Evolutionary conservation across 2,329 filamentous ascomycete species (phyloP), one percentile per base, ranked within the genome.

Genomic region (Zymoseptoria brevis): DNA sequence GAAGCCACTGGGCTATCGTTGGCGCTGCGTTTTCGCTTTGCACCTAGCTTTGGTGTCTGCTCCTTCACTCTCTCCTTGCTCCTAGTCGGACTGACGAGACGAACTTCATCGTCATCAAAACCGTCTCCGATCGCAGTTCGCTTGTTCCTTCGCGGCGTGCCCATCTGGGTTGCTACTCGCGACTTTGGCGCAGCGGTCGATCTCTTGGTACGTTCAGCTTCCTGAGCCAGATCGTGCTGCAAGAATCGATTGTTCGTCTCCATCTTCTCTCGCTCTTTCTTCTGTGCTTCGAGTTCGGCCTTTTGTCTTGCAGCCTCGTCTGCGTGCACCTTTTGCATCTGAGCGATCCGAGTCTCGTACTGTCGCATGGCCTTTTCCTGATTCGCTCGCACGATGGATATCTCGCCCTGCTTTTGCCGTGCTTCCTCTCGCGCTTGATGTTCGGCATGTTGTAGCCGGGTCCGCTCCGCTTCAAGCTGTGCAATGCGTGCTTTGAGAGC

Each of bases 181-280:
- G 64, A 22, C 50, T 61, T 65, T 29, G 57, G 62, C 4, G 61
- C 54, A 22, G 58, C 61, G 67, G 64, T 64, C 66, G 67, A 55
- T 79, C 80, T 66, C 77, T 82, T 82, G 71, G 76, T 71, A 52
- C 78, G 75, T 63, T 80, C 76, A 3, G 77, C 73, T 62, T 84
- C 85, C 64, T 90, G 87, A 48, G 80, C 81, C 65, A 89, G 75
- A 68, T 93, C 89, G 63, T 88, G 83, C 68, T 86, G 83, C 26
- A 88, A 77, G 69, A 94, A 94, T 63, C 87, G 81, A 60, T 87
- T 81, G 71, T 90, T 87, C 1, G 86, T 90, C 57, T 83, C 79
- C 54, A 83, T 82, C 60, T 80, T 83, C 66, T 86, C 83, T 60
- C 87, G 80, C 19, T 88, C 85, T 9, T 83, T 83, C 29, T 82